Evolutionary conservation across 2,329 filamentous ascomycete genomes (phyloP).

Genomic region (Pseudocercospora cruenta): DNA sequence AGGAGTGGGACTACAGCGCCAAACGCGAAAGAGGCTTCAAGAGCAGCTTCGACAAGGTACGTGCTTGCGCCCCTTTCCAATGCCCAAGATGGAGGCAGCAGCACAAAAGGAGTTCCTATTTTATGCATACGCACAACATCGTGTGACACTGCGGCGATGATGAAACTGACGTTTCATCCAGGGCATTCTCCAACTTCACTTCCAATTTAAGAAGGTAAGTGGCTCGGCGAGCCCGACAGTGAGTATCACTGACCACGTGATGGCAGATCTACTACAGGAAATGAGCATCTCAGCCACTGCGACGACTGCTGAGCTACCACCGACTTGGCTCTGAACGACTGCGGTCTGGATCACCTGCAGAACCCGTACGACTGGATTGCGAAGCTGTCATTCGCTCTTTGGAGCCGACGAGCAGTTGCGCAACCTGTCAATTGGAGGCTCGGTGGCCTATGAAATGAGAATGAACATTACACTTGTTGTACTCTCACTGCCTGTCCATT

Average conservation of each 20-base stretch:
- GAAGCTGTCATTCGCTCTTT: slow-evolving; percentile 5
- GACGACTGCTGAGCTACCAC: slow-evolving; percentile 11
- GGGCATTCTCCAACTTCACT: slow-evolving; percentile 95
- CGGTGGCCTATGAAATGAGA: slow-evolving; percentile 17
- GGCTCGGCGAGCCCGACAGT: slow-evolving; percentile 15
- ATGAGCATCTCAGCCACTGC: slow-evolving; percentile 19
- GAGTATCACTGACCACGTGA: slow-evolving; percentile 24
- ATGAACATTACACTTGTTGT: slow-evolving; percentile 20
- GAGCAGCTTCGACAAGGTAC: slow-evolving; percentile 96
- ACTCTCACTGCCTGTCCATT: slow-evolving; percentile 18
- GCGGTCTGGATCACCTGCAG: slow-evolving; percentile 5
- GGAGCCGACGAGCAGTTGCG: slow-evolving; percentile 14
- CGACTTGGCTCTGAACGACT: background rate
- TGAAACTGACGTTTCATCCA: slow-evolving; percentile 48
- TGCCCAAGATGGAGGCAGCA: slow-evolving; percentile 4
- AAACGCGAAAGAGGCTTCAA: slow-evolving; percentile 93
- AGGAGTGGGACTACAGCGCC: slow-evolving; percentile 98
- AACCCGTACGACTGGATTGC: slow-evolving; percentile 5
- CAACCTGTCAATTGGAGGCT: slow-evolving; percentile 17
- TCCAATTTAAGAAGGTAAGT: slow-evolving; percentile 94
- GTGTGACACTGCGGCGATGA: slow-evolving; percentile 18
- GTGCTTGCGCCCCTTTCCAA: slow-evolving; percentile 35
- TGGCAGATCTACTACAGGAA: slow-evolving; percentile 54
- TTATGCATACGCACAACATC: slow-evolving; percentile 17
- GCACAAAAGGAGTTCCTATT: background rate